A percentile compares a stretch with the other conserved stretches of the same genome.
Conservation (phyloP, 495 filamentous ascomycete species). For the Aspergillus ostianus region DNA sequence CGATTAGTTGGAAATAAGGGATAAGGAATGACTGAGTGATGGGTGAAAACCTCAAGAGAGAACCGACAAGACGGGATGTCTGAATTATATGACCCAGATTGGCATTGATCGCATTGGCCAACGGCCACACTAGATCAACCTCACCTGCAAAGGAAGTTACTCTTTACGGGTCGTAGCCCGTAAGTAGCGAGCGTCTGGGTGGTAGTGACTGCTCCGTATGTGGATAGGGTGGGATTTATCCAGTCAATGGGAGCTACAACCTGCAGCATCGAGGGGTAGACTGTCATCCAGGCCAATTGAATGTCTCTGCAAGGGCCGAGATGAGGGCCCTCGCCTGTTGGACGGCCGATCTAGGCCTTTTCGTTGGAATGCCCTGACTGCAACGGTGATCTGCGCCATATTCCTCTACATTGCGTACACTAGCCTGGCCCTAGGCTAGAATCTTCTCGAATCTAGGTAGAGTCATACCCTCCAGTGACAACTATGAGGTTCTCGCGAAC, state of each 20-base stretch:
- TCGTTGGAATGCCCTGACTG: not conserved
- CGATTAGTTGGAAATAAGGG: not conserved
- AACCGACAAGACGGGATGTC: not conserved
- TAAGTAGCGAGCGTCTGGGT: not conserved
- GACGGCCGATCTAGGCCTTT: not conserved
- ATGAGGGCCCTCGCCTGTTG: not conserved
- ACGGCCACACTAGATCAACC: not conserved
- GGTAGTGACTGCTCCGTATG: not conserved
- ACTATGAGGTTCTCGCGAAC: not conserved
- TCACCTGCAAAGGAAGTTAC: not conserved
- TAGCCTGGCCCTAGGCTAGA: not conserved
- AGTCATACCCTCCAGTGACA: not conserved
- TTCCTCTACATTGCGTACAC: not conserved
- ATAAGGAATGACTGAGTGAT: not conserved
- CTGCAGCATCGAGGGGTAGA: not conserved
- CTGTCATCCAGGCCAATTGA: not conserved
- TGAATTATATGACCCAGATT: not conserved
- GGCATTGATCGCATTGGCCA: not conserved
- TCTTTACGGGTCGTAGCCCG: not conserved
- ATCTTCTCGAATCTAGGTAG: not conserved
- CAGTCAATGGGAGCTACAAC: not conserved
- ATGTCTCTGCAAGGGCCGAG: not conserved
- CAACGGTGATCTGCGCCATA: not conserved
- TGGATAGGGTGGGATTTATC: not conserved
- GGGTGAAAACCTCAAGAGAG: not conserved